Evolutionary conservation across 306 rosid species (phyloP).

Genomic region (Morella rubra): DNA sequence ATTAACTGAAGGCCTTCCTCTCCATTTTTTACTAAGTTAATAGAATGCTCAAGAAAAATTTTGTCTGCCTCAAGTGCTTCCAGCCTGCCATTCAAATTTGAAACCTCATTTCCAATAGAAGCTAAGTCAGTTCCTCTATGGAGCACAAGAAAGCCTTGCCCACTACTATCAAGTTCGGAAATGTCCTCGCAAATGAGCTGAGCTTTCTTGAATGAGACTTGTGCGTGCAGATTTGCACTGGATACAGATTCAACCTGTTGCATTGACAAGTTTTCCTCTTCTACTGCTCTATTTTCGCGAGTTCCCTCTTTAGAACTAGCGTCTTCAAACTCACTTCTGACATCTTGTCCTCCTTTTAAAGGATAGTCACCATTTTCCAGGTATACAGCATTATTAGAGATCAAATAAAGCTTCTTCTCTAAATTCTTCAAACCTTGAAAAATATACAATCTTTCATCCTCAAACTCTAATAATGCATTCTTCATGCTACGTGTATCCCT

Average conservation of each 20-base stretch:
- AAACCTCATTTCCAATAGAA: constrained; percentile 37
- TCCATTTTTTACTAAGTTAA: constrained; percentile 53
- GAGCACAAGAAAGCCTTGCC: constrained; percentile 24
- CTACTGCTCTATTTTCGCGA: constrained; percentile 27
- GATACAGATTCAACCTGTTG: constrained; percentile 40
- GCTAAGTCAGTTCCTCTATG: constrained; percentile 32
- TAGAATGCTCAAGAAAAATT: constrained; percentile 58
- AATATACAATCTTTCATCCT: constrained; percentile 60
- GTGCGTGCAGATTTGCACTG: constrained; percentile 17
- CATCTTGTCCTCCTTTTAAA: constrained; percentile 25
- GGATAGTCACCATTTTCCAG: constrained; percentile 30
- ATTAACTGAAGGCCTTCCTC: constrained; percentile 67
- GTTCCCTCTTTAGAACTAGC: constrained; percentile 18
- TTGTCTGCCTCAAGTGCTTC: constrained; percentile 64
- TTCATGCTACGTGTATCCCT: constrained; percentile 31
- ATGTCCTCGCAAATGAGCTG: constrained; percentile 31
- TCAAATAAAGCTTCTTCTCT: constrained; percentile 61
- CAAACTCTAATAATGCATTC: constrained; percentile 42
- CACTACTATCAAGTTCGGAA: constrained; percentile 30
- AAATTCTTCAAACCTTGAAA: constrained; percentile 56
- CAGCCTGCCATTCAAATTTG: constrained; percentile 52
- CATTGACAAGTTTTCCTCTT: constrained; percentile 20
- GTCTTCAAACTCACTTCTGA: constrained; percentile 11
- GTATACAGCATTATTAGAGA: constrained; percentile 31
- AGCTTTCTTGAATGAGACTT: constrained; percentile 33